Conservation (phyloP, 257 asterid species). For the Solanum raphanifolium region DNA sequence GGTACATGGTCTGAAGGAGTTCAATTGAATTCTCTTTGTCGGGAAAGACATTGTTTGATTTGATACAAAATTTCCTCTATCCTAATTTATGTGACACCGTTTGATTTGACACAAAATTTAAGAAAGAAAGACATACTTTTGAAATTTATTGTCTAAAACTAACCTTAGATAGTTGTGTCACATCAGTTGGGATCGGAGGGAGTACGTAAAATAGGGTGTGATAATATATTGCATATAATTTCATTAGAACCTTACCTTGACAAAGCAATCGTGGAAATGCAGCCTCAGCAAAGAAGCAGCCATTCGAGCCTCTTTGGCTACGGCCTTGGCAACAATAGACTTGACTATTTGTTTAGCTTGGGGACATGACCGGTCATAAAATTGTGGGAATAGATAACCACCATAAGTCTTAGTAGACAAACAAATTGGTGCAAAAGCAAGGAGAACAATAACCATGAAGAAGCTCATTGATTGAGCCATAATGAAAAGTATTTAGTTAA, state of each 20-base stretch:
- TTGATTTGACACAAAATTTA: too few species aligned
- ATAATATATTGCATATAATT: background rate
- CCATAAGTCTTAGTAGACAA: conserved; percentile 25
- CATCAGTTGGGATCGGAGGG: background rate
- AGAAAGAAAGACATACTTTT: too few species aligned
- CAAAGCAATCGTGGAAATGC: conserved; percentile 93
- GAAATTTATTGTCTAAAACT: background rate
- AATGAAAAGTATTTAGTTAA: background rate
- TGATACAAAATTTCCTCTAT: too few species aligned
- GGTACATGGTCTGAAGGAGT: too few species aligned
- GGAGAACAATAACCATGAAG: conserved; percentile 23
- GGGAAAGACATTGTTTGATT: too few species aligned
- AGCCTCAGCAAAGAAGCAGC: conserved; percentile 86
- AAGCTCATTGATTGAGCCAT: conserved; percentile 35
- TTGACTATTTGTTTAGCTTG: conserved; percentile 43
- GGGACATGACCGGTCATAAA: conserved; percentile 70
- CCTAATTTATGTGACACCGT: background rate
- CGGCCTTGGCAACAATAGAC: conserved; percentile 66
- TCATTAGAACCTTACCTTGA: conserved; percentile 37
- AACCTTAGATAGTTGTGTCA: background rate
- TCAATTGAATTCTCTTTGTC: too few species aligned
- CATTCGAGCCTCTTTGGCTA: conserved; percentile 76
- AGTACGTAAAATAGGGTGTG: background rate
- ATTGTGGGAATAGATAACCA: conserved; percentile 72
- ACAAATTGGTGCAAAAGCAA: conserved; percentile 50